A percentile compares a stretch with the other conserved stretches of the same genome.
Conservation (phyloP, 2,329 filamentous ascomycete genomes). For the Mariannaea sp. region DNA sequence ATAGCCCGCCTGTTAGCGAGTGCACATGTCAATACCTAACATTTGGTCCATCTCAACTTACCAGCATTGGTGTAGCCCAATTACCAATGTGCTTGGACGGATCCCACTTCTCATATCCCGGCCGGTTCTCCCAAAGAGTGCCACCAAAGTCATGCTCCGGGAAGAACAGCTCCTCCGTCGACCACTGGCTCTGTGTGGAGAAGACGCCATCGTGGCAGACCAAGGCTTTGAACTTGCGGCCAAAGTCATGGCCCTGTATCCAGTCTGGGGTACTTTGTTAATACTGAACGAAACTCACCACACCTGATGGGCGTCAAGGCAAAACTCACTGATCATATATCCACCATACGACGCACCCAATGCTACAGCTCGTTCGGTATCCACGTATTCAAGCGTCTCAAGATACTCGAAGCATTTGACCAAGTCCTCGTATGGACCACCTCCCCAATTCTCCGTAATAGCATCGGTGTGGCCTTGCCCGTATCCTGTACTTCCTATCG, state of each 20-base stretch:
- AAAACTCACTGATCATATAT: slow-evolving; percentile 69
- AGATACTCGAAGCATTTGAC: slow-evolving; percentile 79
- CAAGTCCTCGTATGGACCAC: slow-evolving; percentile 81
- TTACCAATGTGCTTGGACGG: slow-evolving; percentile 66
- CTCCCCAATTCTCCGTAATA: slow-evolving; percentile 83
- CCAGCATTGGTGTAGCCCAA: slow-evolving; percentile 86
- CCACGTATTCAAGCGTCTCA: slow-evolving; percentile 68
- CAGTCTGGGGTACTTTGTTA: slow-evolving; percentile 63
- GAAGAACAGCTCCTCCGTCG: slow-evolving; percentile 73
- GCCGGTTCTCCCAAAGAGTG: slow-evolving; percentile 63
- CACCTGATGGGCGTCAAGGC: not conserved
- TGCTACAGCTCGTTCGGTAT: slow-evolving; percentile 71
- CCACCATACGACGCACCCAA: slow-evolving; percentile 77
- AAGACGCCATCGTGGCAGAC: slow-evolving; percentile 90
- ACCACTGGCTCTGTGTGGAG: slow-evolving; percentile 68
- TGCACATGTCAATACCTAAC: not conserved
- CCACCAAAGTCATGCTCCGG: slow-evolving; percentile 70
- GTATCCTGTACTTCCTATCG: slow-evolving; percentile 82
- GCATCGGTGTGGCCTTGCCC: slow-evolving; percentile 77
- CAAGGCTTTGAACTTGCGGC: slow-evolving; percentile 83
- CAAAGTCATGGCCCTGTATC: slow-evolving; percentile 86
- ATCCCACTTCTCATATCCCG: slow-evolving; percentile 72
- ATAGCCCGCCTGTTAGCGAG: slow-evolving; percentile 13
- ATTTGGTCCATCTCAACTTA: slow-evolving; percentile 43
- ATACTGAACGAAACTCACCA: slow-evolving; percentile 1